Evolutionary conservation across 139 green algal genomes (phyloP), one percentile per base, ranked within the genome.

Genomic region (Coelastrella sp.): DNA sequence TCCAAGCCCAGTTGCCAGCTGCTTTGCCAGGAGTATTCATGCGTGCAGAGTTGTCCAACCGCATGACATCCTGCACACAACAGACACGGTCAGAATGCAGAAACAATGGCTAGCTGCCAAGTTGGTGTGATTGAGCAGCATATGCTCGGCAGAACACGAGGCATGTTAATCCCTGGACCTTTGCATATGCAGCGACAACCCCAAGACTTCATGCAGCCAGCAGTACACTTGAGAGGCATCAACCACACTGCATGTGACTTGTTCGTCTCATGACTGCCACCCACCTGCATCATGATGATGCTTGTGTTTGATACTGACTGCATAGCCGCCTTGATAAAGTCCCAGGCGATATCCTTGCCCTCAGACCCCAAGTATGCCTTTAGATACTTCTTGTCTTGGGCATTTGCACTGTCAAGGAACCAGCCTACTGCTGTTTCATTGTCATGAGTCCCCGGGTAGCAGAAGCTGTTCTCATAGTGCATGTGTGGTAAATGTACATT

Each of bases 401-500:
- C 76, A 41, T 81, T 76, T 23, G 85, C 76, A 19, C 90, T 93
- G 43, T 87, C 87, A 74, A 92, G 78, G 73, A 90, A 97, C 95
- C 95, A 98, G 19, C 95, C 96, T 27, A 95, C 89, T 2, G 92
- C 77, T 0, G 97, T 99, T 83, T 98, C 95, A 87, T 99, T 99
- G 93, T 99, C 97, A 88, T 99, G 97, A 0, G 97, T 99, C 57
- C 97, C 96, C 15, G 83, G 64, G 76, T 90, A 91, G 38, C 94
- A 92, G 72, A 98, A 95, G 75, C 90, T 95, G 94, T 99, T 99
- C 67, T 96, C 91, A 83, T 98, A 96, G 89, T 98, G 93, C 88
- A 98, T 99, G 94, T 99, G 97, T 2, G 95, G 94, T 66, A 99
- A 90, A 91, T 99, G 97, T 50, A 94, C 94, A 88, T 99, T 99